These are phyloP conservation scores for Elasticomyces elasticus DNA, from an alignment of 495 filamentous ascomycete genomes.

Conservation along the genomic window DNA sequence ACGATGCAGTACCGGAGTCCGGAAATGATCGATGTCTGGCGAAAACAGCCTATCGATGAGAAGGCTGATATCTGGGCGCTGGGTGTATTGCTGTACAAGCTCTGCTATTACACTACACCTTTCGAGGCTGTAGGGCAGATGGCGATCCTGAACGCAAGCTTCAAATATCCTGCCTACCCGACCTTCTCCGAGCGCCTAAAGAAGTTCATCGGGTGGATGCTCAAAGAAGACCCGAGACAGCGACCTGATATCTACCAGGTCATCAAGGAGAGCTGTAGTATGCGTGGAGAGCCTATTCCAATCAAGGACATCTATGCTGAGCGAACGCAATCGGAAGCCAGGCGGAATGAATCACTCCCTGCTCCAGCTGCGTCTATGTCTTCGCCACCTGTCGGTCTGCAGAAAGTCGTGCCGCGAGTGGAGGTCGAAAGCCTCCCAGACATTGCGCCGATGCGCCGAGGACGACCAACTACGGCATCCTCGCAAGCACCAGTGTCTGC, in stretches of 20 bases:
- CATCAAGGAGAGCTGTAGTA: slow-evolving; percentile 69
- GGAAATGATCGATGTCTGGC: slow-evolving; percentile 97
- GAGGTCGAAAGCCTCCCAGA: slow-evolving; percentile 71
- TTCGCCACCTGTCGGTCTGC: slow-evolving; percentile 59
- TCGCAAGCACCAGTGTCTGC: slow-evolving; percentile 34
- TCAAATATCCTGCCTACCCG: slow-evolving; percentile 82
- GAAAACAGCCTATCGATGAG: slow-evolving; percentile 94
- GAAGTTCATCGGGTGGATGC: slow-evolving; percentile 84
- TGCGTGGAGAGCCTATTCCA: slow-evolving; percentile 81
- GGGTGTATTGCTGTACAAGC: slow-evolving; percentile 90
- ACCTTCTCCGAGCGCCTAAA: slow-evolving; percentile 83
- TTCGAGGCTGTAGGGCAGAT: slow-evolving; percentile 97
- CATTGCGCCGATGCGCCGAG: slow-evolving; percentile 88
- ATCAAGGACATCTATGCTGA: slow-evolving; percentile 89
- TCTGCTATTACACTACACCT: slow-evolving; percentile 98
- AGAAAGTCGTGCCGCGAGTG: slow-evolving; percentile 53
- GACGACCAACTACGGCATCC: slow-evolving; percentile 55
- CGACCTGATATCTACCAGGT: slow-evolving; percentile 93
- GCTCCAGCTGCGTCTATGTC: slow-evolving; percentile 39
- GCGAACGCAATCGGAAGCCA: slow-evolving; percentile 52
- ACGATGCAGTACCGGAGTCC: slow-evolving; percentile 95
- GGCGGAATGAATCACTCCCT: slow-evolving; percentile 53
- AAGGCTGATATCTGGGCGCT: slow-evolving; percentile 99
- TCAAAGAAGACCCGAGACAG: slow-evolving; percentile 69
- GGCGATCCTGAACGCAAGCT: slow-evolving; percentile 94